Evolutionary conservation across 495 filamentous ascomycete genomes (phyloP).

Genomic region (Terfezia boudieri): DNA sequence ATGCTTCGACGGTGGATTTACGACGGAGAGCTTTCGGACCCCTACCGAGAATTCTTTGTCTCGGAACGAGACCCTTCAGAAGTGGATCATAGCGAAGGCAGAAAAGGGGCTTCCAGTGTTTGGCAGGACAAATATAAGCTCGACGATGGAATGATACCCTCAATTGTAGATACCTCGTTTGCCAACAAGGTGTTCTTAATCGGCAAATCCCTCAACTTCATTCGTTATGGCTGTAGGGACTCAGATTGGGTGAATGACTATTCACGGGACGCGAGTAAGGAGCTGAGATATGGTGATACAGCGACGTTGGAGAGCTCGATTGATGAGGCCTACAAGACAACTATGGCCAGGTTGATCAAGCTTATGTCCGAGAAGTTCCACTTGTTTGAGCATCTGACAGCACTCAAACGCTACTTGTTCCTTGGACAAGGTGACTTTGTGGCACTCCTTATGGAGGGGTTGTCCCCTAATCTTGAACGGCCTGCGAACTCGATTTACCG

Average conservation of each 20-base stretch:
- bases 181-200: constrained; percentile 91
- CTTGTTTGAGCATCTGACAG: constrained; percentile 74
- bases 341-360: constrained; percentile 84
- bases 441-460: constrained; percentile 85
- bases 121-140: constrained; percentile 97
- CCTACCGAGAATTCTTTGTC: constrained; percentile 90
- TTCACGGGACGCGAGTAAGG: constrained; percentile 81
- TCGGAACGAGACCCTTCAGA: constrained; percentile 29
- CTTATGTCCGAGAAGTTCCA: constrained; percentile 89
- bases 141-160: constrained; percentile 65
- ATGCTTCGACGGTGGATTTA: constrained; percentile 97
- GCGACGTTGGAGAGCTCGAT: constrained; percentile 78
- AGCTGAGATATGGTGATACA: constrained; percentile 84
- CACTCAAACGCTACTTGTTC: constrained; percentile 84
- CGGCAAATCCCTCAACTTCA: constrained; percentile 95
- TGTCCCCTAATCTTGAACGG: constrained; percentile 76
- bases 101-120: constrained; percentile 62
- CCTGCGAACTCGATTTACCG: constrained; percentile 90
- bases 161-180: constrained; percentile 77
- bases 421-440: constrained; percentile 96
- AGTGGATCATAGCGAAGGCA: constrained; percentile 27
- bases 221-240: constrained; percentile 81
- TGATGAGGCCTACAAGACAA: constrained; percentile 90
- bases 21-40: constrained; percentile 90
- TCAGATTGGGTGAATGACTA: constrained; percentile 90